Conservation (phyloP, 73 alveolate species). For the Paramecium bursaria region DNA sequence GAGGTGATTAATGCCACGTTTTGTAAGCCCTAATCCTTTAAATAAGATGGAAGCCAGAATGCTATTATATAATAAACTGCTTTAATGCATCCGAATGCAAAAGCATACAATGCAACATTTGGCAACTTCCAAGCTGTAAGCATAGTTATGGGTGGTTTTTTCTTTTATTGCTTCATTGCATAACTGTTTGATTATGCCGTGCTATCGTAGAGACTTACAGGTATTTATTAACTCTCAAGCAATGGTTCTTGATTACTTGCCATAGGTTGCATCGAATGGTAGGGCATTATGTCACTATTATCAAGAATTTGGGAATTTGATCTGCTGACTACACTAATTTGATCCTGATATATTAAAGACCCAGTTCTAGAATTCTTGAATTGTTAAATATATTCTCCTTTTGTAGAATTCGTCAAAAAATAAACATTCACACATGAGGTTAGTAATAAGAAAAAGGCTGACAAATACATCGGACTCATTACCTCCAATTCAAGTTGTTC, state of each 20-base stretch:
- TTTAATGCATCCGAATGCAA: conserved; percentile 54
- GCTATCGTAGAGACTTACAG: no score
- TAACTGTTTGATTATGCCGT: no score
- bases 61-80: conserved; percentile 50
- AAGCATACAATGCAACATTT: conserved; percentile 57
- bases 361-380: conserved; percentile 12
- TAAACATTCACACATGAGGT: neutral
- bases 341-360: conserved; percentile 11
- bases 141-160: conserved; percentile 20
- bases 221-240: no score
- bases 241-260: no score
- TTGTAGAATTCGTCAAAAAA: neutral
- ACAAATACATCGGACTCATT: conserved; percentile 17
- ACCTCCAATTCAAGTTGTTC: neutral
- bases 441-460: neutral
- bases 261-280: no score
- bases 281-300: no score
- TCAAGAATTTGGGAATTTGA: no score
- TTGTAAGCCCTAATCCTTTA: neutral
- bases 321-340: no score
- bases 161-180: no score
- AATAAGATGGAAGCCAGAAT: conserved; percentile 47
- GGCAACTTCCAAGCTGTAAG: conserved; percentile 58
- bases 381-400: neutral
- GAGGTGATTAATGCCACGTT: conserved; percentile 2